Base-by-base conservation (phyloP, 2,329 filamentous ascomycete genomes). In the Phyllosticta citriasiana region DNA sequence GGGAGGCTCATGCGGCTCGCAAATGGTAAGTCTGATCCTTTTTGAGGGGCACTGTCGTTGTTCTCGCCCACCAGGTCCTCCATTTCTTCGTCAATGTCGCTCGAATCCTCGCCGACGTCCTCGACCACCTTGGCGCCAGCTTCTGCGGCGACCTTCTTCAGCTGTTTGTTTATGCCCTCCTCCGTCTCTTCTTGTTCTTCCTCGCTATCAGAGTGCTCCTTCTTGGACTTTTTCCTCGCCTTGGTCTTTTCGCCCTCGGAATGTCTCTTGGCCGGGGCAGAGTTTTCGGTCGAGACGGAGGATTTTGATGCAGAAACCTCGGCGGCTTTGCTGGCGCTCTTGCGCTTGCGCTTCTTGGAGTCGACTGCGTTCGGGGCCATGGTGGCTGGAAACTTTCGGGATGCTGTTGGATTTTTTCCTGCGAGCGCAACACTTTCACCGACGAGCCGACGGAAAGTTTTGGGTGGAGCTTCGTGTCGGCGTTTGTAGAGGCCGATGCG, bases 1-100 rank as follows among this genome's bases (percentile, higher is more conserved):
- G 86, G 86, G 57, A 86, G 73, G 12, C 80, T 77, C 57, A 86
- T 80, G 22, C 82, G 69, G 74, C 80, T 72, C 70, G 74, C 9
- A 81, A 80, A n/a, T 82, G 81, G 9, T 85, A 74, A 61, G 63
- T 70, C 69, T 7, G 58, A 19, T 35, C 35, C 57, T 10, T 24
- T 35, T 24, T 25, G 26, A 51, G 12, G 4, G 10, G 26, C n/a
- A 30, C 9, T 30, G n/a, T 26, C 50, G 66, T 67, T 67, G 52
- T 66, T 67, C 27, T 66, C 67, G 40, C 68, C 70, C 6, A 70
- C 68, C 22, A 67, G 69, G 24, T 68, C 71, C 12, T 71, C 69
- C 24, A 70, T 71, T 24, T 69, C 65, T 40, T 68, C 64, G 16
- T 69, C 68, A 16, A 19, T 7, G 40, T 47, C 40, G 16, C 40